Percentiles rank a stretch among this genome's conserved stretches.
phyloP scores from a whole-genome alignment of 225 moss, liverwort and hornwort genomes.

The Polytrichum commune region DNA sequence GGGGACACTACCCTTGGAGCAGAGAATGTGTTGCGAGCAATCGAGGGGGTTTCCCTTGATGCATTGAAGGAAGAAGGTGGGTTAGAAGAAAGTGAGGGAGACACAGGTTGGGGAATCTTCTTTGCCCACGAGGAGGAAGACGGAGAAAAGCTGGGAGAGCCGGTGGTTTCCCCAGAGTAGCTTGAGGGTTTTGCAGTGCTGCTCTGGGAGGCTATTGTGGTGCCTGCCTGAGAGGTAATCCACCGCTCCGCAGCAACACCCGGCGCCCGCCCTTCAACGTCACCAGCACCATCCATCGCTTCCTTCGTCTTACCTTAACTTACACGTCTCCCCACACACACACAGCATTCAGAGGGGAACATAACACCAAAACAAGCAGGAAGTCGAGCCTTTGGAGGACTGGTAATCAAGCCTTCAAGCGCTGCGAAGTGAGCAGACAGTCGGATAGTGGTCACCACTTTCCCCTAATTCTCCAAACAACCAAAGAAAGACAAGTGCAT shows the following conservation, averaged over 20 bases:
- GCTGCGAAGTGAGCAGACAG: no score
- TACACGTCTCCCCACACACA: no score
- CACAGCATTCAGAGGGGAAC: no score
- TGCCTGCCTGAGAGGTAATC: conserved; percentile 87
- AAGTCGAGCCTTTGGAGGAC: no score
- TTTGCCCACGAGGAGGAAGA: conserved; percentile 66
- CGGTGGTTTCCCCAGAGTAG: conserved; percentile 25
- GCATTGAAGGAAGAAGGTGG: conserved; percentile 26
- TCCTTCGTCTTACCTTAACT: no score
- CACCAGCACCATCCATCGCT: no score
- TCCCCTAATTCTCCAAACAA: no score
- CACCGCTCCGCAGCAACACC: conserved; percentile 86
- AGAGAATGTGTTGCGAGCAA: conserved; percentile 34
- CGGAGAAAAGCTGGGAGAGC: conserved; percentile 62
- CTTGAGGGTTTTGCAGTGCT: conserved; percentile 63
- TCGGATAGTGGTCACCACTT: no score
- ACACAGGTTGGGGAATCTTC: conserved; percentile 49
- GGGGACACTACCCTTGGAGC: conserved; percentile 24
- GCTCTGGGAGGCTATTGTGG: conserved; percentile 61
- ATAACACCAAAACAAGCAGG: no score
- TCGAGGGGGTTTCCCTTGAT: conserved; percentile 56
- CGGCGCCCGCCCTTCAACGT: no score
- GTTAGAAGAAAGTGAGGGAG: conserved; percentile 24
- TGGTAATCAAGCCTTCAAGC: no score
- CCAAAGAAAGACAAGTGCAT: no score